phyloP scores from a whole-genome alignment of 176 grass and related monocot species.

The Musa beccarii region DNA sequence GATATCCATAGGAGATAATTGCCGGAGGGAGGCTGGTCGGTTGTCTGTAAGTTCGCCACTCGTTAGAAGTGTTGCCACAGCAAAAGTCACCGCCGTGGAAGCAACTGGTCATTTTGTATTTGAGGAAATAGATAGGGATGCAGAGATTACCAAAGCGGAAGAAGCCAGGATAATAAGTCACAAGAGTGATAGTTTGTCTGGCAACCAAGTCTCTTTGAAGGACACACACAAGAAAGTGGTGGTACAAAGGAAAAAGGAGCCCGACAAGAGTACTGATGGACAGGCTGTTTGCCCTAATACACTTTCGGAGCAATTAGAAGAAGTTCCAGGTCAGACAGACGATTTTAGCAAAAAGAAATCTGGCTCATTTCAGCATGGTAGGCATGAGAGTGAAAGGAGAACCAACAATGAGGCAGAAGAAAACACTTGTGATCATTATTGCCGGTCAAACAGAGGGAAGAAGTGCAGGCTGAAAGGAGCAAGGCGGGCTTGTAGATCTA shows the following conservation, averaged over 20 bases:
- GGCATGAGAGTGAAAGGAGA: neutral
- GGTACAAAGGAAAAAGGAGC: neutral
- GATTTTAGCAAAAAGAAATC: neutral
- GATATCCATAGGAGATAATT: constrained; percentile 7
- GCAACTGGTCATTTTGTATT: neutral
- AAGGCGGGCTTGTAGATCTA: constrained; percentile 21
- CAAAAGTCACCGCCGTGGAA: constrained; percentile 8
- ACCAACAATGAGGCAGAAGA: neutral
- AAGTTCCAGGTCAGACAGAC: neutral
- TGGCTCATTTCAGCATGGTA: neutral
- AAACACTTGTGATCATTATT: neutral
- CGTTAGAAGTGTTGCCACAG: neutral
- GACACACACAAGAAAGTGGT: neutral
- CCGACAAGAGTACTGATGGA: neutral
- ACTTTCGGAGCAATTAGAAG: neutral
- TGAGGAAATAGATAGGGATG: neutral
- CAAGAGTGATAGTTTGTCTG: neutral
- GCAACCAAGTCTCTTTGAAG: neutral
- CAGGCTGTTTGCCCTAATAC: neutral
- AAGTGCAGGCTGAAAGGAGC: constrained; percentile 27
- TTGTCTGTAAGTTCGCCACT: constrained; percentile 8
- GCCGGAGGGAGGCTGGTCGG: constrained; percentile 1
- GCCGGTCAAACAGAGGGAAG: constrained; percentile 1
- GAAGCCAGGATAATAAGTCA: neutral
- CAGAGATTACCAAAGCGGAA: constrained; percentile 1